Evolutionary conservation across 352 stramenopile species (phyloP), one percentile per base, ranked within the genome.

Genomic region (Phytophthora sp.): DNA sequence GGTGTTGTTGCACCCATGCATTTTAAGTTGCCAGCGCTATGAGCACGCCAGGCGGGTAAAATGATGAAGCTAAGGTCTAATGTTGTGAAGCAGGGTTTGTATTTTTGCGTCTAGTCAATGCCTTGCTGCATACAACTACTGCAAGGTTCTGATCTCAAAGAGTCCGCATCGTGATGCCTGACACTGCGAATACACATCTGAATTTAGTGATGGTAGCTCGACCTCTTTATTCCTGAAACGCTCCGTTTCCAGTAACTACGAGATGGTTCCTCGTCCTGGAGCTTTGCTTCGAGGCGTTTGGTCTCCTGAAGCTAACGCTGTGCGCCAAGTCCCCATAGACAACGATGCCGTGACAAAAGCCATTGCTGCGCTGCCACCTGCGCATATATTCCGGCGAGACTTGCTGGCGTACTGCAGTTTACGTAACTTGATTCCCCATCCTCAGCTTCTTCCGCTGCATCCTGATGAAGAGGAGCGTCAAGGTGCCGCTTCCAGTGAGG

Each of bases 401-500:
- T 23, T 91, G 31, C 67, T 91, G 4, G 69, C 70, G 38, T 92
- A 87, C 60, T 91, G 77, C 59, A 75, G 72, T 35, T 50, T 88
- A 11, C 61, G 72, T 2, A 60, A 75, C 26, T 63, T 91, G 34
- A 76, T 82, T 3, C 82, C 82, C 15, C 83, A 92, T 23, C 85
- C 85, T 0, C 80, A 88, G 45, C 58, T 94, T 12, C 69, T 89
- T 17, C 79, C 83, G 18, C 60, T 84, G 53, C 76, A 89, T 32
- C 66, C 76, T 0, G 77, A 90, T 39, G 77, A 89, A 42, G 77
- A 90, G 52, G 83, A 92, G 43, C 69, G 62, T 5, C 58, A 64
- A 30, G 76, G 73, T 24, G 43, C 72, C n/a, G 37, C 53, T 12
- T 66, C 46, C 6, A 58, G 49, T 21, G 72, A 85, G 13, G 68